phyloP scores from a whole-genome alignment of 1,139 yeast species.

The Blastobotrys niveus region DNA sequence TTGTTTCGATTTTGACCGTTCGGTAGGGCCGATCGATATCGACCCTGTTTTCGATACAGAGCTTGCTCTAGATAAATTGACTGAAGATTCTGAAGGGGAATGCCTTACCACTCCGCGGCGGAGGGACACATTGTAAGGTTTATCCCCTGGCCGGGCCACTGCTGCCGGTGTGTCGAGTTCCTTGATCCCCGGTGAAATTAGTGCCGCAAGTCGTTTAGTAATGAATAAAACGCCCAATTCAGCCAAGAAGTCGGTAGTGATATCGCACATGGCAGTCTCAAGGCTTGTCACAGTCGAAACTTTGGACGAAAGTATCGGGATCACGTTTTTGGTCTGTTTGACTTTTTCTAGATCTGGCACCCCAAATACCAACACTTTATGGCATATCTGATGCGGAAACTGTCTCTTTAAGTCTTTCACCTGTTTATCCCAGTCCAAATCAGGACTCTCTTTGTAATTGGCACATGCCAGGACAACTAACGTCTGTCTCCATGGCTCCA shows the following conservation, averaged over 20 bases:
- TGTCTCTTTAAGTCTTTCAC: constrained; percentile 38
- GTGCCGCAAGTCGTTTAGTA: constrained; percentile 33
- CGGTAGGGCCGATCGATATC: constrained; percentile 37
- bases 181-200: constrained; percentile 33
- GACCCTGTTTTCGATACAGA: constrained; percentile 31
- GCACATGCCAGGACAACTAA: constrained; percentile 55
- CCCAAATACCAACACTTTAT: constrained; percentile 56
- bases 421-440: constrained; percentile 30
- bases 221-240: constrained; percentile 61
- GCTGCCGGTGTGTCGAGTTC: constrained; percentile 27
- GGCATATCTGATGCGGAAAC: constrained; percentile 59
- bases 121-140: constrained; percentile 19
- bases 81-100: constrained; percentile 16
- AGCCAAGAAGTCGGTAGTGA: constrained; percentile 57
- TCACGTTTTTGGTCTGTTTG: constrained; percentile 28
- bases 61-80: constrained; percentile 9
- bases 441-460: constrained; percentile 36
- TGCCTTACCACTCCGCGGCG: constrained; percentile 14
- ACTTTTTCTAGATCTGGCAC: constrained; percentile 39
- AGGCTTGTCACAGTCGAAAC: constrained; percentile 38
- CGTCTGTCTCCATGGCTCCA: constrained; percentile 77
- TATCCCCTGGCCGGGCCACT: constrained; percentile 18
- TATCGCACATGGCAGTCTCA: constrained; percentile 69
- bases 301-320: constrained; percentile 31
- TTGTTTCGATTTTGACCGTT: constrained; percentile 51